phyloP scores from a whole-genome alignment of 139 green algal species.

The Tetradesmus lagerheimii region DNA sequence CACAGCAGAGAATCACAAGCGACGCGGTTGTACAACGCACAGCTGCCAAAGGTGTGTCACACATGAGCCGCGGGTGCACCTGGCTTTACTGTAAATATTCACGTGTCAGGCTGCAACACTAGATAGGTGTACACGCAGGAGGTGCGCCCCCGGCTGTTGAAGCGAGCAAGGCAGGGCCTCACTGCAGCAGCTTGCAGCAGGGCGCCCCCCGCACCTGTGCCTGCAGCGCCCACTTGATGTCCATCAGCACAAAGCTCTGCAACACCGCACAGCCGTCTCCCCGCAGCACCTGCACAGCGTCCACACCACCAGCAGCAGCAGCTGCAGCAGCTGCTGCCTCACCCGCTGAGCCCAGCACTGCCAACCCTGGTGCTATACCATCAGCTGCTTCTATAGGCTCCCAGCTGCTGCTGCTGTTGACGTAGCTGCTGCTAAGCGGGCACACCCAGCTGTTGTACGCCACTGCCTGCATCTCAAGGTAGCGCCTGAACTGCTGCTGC shows the following conservation, averaged over 20 bases:
- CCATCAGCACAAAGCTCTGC: slow-evolving; percentile 36
- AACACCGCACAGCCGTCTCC: neutral
- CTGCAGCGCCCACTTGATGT: slow-evolving; percentile 33
- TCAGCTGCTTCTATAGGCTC: neutral
- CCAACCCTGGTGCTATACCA: neutral
- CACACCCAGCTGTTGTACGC: slow-evolving; percentile 24
- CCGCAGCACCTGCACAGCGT: neutral
- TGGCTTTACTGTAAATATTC: too few relatives aligned
- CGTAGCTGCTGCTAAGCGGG: neutral
- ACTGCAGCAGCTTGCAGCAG: neutral
- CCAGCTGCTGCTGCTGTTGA: neutral
- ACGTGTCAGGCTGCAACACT: too few relatives aligned
- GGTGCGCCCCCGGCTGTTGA: neutral
- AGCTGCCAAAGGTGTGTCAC: too few relatives aligned
- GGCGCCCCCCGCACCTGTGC: neutral
- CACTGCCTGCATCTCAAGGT: slow-evolving; percentile 27
- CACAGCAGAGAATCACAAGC: too few relatives aligned
- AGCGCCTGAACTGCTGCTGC: slow-evolving; percentile 27
- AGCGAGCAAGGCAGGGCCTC: too few relatives aligned
- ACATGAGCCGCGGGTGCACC: too few relatives aligned
- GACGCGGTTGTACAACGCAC: too few relatives aligned
- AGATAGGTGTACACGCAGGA: too few relatives aligned
- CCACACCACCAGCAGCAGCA: neutral
- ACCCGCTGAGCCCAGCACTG: neutral
- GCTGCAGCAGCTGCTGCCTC: neutral